Conservation (phyloP, 2,329 filamentous ascomycete genomes). For the Pyricularia pennisetigena region DNA sequence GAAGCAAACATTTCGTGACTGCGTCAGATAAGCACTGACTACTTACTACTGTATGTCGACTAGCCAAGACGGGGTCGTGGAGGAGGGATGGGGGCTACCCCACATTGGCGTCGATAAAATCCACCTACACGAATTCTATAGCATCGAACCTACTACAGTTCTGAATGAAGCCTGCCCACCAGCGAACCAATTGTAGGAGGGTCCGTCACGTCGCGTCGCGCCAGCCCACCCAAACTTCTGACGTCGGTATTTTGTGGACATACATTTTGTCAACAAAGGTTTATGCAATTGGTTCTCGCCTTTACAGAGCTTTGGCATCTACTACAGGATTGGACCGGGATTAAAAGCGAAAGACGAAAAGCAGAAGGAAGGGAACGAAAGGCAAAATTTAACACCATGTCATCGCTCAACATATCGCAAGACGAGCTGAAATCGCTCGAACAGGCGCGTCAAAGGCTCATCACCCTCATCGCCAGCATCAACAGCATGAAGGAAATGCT, state of each 20-base stretch:
- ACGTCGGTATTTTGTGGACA: not conserved
- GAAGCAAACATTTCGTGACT: no score
- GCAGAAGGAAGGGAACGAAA: not conserved
- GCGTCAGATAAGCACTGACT: no score
- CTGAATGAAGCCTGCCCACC: not conserved
- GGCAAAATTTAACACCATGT: conserved; percentile 17
- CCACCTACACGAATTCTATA: not conserved
- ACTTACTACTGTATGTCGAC: no score
- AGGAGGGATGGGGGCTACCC: no score
- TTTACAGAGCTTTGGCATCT: not conserved
- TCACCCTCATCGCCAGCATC: conserved; percentile 60
- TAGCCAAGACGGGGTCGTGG: no score
- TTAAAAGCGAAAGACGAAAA: no score
- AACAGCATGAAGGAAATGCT: conserved; percentile 53
- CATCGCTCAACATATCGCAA: conserved; percentile 38
- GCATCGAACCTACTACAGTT: not conserved
- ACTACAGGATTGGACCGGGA: not conserved
- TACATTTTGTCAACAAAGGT: not conserved
- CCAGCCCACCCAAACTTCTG: not conserved
- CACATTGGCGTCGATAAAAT: not conserved
- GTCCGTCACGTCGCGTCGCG: not conserved
- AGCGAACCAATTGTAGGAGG: no score
- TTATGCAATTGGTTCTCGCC: not conserved
- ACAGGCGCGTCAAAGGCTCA: conserved; percentile 57
- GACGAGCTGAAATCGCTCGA: conserved; percentile 62